Conservation (phyloP, 1,284 basidiomycete genomes). For the Cryptococcus wingfieldii region DNA sequence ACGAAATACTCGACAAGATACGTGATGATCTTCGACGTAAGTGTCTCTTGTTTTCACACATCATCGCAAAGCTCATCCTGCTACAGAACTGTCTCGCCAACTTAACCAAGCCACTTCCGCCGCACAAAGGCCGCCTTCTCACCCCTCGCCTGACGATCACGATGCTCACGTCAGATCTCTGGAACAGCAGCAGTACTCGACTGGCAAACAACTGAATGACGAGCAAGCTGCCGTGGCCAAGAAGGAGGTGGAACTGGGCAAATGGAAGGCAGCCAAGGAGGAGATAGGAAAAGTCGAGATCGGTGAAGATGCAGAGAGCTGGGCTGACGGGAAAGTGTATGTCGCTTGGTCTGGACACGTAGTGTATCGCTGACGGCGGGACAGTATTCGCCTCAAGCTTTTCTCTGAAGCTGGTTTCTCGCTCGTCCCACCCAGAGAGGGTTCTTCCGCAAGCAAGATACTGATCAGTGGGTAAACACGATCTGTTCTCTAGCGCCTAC, state of each 20-base stretch:
- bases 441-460: conserved; percentile 21
- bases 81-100: conserved; percentile 25
- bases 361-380: background rate
- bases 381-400: conserved; percentile 37
- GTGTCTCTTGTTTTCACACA: conserved; percentile 5
- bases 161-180: conserved; percentile 30
- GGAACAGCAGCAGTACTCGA: conserved; percentile 33
- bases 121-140: conserved; percentile 34
- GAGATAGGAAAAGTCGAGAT: conserved; percentile 30
- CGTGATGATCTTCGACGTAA: conserved; percentile 31
- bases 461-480: conserved; percentile 30
- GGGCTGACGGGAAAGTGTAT: conserved; percentile 32
- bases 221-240: conserved; percentile 32
- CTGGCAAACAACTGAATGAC: conserved; percentile 40
- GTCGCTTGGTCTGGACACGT: conserved; percentile 7
- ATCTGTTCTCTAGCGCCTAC: background rate
- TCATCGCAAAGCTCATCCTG: background rate
- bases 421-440: conserved; percentile 20
- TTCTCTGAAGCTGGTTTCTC: conserved; percentile 37
- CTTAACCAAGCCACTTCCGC: conserved; percentile 26
- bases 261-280: conserved; percentile 29
- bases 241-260: conserved; percentile 38
- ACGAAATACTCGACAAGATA: conserved; percentile 18
- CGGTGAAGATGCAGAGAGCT: conserved; percentile 26
- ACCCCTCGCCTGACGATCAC: conserved; percentile 34